Evolutionary conservation across 371 early-diverging fungal species (phyloP).

Genomic region (Lichtheimia hyalospora): DNA sequence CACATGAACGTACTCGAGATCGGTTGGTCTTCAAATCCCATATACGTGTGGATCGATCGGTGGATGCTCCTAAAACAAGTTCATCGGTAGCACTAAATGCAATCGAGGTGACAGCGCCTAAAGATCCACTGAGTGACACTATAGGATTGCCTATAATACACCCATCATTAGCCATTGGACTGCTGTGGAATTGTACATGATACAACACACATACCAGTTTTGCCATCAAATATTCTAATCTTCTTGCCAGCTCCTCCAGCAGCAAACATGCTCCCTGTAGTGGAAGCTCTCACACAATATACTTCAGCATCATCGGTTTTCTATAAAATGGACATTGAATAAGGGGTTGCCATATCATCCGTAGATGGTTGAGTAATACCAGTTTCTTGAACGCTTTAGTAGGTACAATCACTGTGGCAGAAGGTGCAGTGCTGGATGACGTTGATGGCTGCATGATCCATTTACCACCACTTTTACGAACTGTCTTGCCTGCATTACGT

Average conservation of each 20-base stretch:
- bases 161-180: too few relatives aligned
- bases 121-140: slow-evolving; percentile 79
- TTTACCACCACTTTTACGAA: slow-evolving; percentile 19
- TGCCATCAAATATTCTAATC: slow-evolving; percentile 79
- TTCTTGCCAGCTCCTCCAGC: slow-evolving; percentile 89
- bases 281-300: slow-evolving; percentile 76
- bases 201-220: slow-evolving; percentile 69
- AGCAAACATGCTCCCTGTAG: slow-evolving; percentile 78
- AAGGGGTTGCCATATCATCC: too few relatives aligned
- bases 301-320: slow-evolving; percentile 77
- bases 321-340: slow-evolving; percentile 21
- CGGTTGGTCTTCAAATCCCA: slow-evolving; percentile 83
- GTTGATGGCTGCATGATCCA: slow-evolving; percentile 15
- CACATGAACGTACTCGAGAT: slow-evolving; percentile 41
- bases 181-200: too few relatives aligned
- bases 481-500: slow-evolving; percentile 18
- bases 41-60: slow-evolving; percentile 87
- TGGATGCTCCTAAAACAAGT: slow-evolving; percentile 81
- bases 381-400: slow-evolving; percentile 13
- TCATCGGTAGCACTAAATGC: slow-evolving; percentile 80
- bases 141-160: slow-evolving; percentile 48
- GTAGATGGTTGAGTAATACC: slow-evolving; percentile 12
- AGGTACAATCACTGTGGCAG: slow-evolving; percentile 21
- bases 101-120: slow-evolving; percentile 83
- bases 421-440: background rate